phyloP scores from a whole-genome alignment of 2,329 filamentous ascomycete genomes.

The Cercospora zeina region DNA sequence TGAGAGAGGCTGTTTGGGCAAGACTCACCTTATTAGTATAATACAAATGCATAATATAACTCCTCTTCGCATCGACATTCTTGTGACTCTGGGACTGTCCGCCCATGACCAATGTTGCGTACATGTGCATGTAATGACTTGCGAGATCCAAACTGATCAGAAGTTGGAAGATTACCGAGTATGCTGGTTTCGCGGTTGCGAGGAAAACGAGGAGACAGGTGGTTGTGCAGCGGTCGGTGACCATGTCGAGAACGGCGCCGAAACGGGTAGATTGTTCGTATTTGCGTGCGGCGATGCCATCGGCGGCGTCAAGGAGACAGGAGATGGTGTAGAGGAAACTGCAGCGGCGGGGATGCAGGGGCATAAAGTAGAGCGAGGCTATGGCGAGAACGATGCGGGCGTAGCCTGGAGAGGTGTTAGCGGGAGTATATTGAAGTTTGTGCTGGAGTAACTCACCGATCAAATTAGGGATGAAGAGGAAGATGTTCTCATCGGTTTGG shows the following conservation, averaged over 20 bases:
- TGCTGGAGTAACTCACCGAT: conserved; percentile 46
- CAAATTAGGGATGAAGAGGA: conserved; percentile 55
- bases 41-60: conserved; percentile 89
- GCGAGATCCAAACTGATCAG: conserved; percentile 90
- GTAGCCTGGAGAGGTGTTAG: conserved; percentile 45
- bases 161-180: conserved; percentile 90
- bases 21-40: conserved; percentile 90
- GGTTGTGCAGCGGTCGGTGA: conserved; percentile 96
- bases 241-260: conserved; percentile 97
- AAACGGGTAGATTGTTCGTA: conserved; percentile 93
- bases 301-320: conserved; percentile 90
- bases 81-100: conserved; percentile 82
- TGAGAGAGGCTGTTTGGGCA: not conserved
- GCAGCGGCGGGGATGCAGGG: conserved; percentile 93
- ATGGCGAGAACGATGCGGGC: conserved; percentile 63
- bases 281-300: conserved; percentile 84
- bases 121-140: conserved; percentile 99
- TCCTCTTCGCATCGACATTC: conserved; percentile 83
- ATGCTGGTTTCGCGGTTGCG: conserved; percentile 89
- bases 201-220: conserved; percentile 93
- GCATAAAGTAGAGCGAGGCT: conserved; percentile 98
- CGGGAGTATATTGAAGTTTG: not conserved
- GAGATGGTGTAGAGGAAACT: conserved; percentile 88
- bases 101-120: conserved; percentile 85
- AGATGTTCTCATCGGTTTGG: conserved; percentile 53